A percentile compares a stretch with the other conserved stretches of the same genome.
Evolutionary conservation across 176 grass and related monocot genomes (phyloP).

Genomic region (Thalia dealbata): DNA sequence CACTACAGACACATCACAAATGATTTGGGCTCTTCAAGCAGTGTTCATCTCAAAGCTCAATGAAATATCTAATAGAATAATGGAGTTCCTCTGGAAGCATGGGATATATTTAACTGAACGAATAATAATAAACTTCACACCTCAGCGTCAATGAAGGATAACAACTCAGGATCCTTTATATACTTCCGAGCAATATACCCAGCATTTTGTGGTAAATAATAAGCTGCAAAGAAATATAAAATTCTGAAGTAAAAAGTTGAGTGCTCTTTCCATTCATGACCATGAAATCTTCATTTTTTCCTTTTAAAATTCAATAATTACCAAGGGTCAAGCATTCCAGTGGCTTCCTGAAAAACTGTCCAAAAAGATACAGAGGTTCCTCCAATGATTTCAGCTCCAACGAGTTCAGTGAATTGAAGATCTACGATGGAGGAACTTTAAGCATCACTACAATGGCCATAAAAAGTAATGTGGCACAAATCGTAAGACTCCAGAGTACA

Average conservation of each 20-base stretch:
- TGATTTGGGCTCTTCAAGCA: slow-evolving; percentile 5
- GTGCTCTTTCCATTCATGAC: background rate
- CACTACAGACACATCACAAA: slow-evolving; percentile 45
- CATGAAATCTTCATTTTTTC: background rate
- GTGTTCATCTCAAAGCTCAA: background rate
- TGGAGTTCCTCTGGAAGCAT: background rate
- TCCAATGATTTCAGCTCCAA: slow-evolving; percentile 88
- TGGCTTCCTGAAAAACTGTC: slow-evolving; percentile 94
- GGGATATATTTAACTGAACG: background rate
- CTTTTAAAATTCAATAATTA: slow-evolving; percentile 12
- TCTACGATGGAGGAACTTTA: slow-evolving; percentile 24
- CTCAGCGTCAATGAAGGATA: slow-evolving; percentile 99
- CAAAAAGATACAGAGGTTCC: slow-evolving; percentile 81
- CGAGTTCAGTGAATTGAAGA: slow-evolving; percentile 86
- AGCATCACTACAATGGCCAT: background rate
- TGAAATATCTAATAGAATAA: background rate
- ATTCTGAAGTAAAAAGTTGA: background rate
- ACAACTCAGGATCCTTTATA: slow-evolving; percentile 83
- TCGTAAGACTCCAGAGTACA: background rate
- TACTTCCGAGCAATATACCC: slow-evolving; percentile 89
- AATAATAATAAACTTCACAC: slow-evolving; percentile 45
- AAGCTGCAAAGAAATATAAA: slow-evolving; percentile 34
- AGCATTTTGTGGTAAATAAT: slow-evolving; percentile 92
- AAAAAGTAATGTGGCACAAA: background rate
- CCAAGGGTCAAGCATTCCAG: slow-evolving; percentile 88